phyloP scores from a whole-genome alignment of 768 basidiomycete genomes.

The Sporobolomyces pararoseus region DNA sequence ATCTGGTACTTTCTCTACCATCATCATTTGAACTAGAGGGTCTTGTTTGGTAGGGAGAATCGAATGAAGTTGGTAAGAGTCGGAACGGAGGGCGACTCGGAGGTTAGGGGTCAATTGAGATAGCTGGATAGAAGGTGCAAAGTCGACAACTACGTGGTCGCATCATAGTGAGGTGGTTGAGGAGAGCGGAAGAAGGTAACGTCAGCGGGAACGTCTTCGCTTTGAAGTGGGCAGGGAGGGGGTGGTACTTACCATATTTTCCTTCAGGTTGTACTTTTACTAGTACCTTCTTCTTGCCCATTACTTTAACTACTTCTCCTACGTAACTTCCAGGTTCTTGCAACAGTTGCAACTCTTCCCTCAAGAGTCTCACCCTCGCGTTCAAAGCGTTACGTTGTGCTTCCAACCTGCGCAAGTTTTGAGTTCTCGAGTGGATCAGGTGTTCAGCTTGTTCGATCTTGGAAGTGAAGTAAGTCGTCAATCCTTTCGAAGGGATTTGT shows the following conservation, averaged over 20 bases:
- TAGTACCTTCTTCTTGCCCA: constrained; percentile 98
- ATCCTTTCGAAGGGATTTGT: background rate
- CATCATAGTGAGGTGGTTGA: background rate
- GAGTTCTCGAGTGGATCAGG: constrained; percentile 90
- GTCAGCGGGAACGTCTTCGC: background rate
- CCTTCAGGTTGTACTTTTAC: constrained; percentile 99
- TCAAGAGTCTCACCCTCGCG: constrained; percentile 80
- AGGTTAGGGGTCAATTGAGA: constrained; percentile 72
- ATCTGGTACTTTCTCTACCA: constrained; percentile 99
- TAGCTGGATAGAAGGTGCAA: constrained; percentile 81
- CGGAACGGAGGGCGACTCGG: constrained; percentile 91
- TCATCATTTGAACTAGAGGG: constrained; percentile 97
- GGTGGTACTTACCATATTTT: constrained; percentile 75
- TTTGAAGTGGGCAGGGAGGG: background rate
- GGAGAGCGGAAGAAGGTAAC: background rate
- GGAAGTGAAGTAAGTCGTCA: constrained; percentile 76
- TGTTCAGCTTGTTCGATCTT: constrained; percentile 93
- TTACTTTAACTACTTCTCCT: constrained; percentile 94
- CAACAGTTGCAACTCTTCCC: constrained; percentile 82
- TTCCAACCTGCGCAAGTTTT: constrained; percentile 89
- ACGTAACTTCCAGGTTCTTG: constrained; percentile 97
- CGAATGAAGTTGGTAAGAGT: constrained; percentile 89
- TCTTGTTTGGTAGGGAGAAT: constrained; percentile 97
- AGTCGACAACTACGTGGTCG: constrained; percentile 71
- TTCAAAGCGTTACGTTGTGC: constrained; percentile 96